phyloP scores from a whole-genome alignment of 1,284 basidiomycete species.

The Stygiomarasmius scandens region DNA sequence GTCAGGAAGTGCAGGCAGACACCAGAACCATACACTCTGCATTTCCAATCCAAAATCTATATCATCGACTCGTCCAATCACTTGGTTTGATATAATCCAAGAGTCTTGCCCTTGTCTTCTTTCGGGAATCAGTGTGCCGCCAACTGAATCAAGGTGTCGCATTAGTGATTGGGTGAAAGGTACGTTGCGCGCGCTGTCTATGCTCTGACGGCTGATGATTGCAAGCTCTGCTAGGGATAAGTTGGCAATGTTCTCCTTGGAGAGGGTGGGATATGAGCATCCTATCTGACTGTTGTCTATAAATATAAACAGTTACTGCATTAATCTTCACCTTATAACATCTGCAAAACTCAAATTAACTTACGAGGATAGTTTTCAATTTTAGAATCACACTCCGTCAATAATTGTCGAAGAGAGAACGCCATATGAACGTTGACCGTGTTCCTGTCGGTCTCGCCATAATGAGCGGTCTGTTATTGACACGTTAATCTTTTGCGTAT shows the following conservation, averaged over 20 bases:
- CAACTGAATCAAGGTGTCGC: constrained; percentile 3
- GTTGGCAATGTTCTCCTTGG: constrained; percentile 2
- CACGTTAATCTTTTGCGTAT: too few relatives aligned
- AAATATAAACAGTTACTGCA: too few relatives aligned
- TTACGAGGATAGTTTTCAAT: constrained; percentile 2
- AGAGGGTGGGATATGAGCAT: constrained; percentile 3
- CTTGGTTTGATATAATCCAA: constrained; percentile 10
- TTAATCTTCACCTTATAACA: too few relatives aligned
- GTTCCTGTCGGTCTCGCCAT: constrained; percentile 5
- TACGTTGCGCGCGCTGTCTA: constrained; percentile 2
- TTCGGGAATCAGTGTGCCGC: not conserved
- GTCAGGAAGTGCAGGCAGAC: not conserved
- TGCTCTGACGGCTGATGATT: constrained; percentile 4
- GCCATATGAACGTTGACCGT: not conserved
- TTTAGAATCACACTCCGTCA: not conserved
- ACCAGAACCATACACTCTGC: constrained; percentile 1
- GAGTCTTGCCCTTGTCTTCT: not conserved
- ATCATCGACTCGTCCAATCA: constrained; percentile 6
- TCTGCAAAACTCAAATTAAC: too few relatives aligned
- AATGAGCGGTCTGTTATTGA: constrained; percentile 3
- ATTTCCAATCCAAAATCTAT: constrained; percentile 2
- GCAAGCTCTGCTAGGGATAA: constrained; percentile 6
- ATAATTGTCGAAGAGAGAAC: not conserved
- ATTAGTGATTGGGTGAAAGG: constrained; percentile 2
- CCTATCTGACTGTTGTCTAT: constrained; percentile 7